Evolutionary conservation across 139 green algal genomes (phyloP).

Genomic region (Helicosporidium sp.): DNA sequence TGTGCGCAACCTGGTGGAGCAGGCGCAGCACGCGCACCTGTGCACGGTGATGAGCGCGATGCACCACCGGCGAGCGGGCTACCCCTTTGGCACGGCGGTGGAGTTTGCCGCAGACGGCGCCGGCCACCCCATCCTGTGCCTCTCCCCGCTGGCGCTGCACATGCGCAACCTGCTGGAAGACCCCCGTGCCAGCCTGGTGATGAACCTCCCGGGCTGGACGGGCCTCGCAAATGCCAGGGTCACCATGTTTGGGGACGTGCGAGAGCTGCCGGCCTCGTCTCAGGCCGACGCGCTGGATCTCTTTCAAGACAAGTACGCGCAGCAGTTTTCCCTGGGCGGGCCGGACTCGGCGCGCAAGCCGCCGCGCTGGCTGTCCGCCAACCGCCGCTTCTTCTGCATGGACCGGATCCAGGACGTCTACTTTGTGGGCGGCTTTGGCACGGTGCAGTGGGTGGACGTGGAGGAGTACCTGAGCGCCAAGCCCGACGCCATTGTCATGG

Average conservation of each 20-base stretch:
- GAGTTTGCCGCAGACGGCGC: constrained; percentile 87
- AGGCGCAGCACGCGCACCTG: constrained; percentile 73
- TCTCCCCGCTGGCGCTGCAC: constrained; percentile 66
- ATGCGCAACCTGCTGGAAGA: constrained; percentile 63
- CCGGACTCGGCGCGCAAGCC: constrained; percentile 8
- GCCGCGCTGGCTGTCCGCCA: constrained; percentile 49
- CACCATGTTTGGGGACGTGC: constrained; percentile 95
- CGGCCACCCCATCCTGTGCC: constrained; percentile 72
- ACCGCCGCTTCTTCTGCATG: constrained; percentile 78
- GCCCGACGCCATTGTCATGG: constrained; percentile 63
- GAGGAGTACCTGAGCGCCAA: constrained; percentile 52
- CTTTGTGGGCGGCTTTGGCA: constrained; percentile 93
- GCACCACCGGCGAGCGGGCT: constrained; percentile 84
- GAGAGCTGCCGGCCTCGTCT: constrained; percentile 59
- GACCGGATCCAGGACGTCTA: constrained; percentile 90
- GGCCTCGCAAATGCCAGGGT: constrained; percentile 89
- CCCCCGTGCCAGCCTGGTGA: constrained; percentile 36
- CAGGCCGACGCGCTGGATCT: constrained; percentile 45
- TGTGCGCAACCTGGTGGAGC: constrained; percentile 45
- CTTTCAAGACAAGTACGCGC: constrained; percentile 59
- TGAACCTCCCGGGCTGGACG: constrained; percentile 79
- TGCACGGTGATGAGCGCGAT: constrained; percentile 92
- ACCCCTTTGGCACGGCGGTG: constrained; percentile 89
- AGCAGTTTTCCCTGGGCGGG: not conserved
- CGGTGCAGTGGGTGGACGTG: constrained; percentile 76